Percentiles rank a stretch among this genome's conserved stretches.
These are phyloP conservation scores for Cladorrhinum samala DNA, from an alignment of 495 filamentous ascomycete species.

Conservation along the genomic window DNA sequence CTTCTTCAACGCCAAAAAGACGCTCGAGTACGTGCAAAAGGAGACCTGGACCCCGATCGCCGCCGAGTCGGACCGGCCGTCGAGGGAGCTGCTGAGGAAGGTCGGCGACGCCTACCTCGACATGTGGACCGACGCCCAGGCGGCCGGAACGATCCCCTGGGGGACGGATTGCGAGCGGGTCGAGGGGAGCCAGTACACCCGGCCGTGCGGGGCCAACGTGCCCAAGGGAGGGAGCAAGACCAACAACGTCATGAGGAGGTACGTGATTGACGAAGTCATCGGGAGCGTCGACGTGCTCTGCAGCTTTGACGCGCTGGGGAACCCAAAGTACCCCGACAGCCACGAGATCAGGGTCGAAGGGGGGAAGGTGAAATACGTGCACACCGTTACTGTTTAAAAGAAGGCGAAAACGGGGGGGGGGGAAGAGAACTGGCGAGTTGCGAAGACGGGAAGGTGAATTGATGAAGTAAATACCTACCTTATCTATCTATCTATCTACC, in stretches of 20 bases:
- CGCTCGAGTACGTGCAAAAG: conserved; percentile 34
- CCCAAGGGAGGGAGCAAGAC: conserved; percentile 35
- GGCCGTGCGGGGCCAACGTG: conserved; percentile 34
- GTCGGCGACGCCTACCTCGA: conserved; percentile 44
- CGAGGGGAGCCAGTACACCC: conserved; percentile 35
- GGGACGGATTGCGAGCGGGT: conserved; percentile 43
- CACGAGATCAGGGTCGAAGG: conserved; percentile 41
- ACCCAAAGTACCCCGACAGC: conserved; percentile 32
- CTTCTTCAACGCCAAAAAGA: conserved; percentile 41
- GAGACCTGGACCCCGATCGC: conserved; percentile 38
- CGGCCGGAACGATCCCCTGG: conserved; percentile 40
- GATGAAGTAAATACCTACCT: not conserved
- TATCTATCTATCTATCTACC: no score
- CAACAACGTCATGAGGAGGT: conserved; percentile 37
- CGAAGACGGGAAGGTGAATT: no score
- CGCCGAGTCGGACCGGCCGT: conserved; percentile 16
- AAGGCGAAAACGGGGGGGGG: not conserved
- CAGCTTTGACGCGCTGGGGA: conserved; percentile 39
- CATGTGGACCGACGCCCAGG: conserved; percentile 43
- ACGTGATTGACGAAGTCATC: conserved; percentile 46
- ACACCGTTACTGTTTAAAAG: conserved; percentile 29
- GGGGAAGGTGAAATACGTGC: conserved; percentile 44
- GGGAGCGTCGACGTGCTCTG: conserved; percentile 44
- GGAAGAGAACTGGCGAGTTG: no score
- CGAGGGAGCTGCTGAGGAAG: conserved; percentile 35